Evolutionary conservation across 2,329 filamentous ascomycete species (phyloP).

Genomic region (Xylogone sp.): DNA sequence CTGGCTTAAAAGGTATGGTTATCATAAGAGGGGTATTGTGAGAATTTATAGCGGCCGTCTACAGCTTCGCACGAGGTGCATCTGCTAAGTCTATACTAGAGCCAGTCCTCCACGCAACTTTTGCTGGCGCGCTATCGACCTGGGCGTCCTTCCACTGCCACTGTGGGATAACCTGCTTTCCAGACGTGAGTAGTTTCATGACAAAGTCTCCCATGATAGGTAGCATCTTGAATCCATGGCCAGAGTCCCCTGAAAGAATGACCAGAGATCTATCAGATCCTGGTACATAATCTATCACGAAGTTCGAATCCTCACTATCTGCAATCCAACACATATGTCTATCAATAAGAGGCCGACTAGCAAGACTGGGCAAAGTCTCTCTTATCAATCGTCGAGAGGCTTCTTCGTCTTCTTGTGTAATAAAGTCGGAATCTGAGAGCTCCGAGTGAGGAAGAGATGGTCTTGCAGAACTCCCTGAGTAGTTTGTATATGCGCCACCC

Average conservation of each 20-base stretch:
- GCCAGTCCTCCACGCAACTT: not conserved
- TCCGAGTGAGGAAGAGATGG: conserved; percentile 34
- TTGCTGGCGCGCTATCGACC: not conserved
- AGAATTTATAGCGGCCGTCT: too few species aligned
- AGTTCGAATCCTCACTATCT: conserved; percentile 47
- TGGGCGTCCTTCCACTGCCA: conserved; percentile 39
- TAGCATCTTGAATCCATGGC: conserved; percentile 51
- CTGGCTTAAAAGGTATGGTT: too few species aligned
- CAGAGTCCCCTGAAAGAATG: conserved; percentile 44
- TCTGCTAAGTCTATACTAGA: not conserved
- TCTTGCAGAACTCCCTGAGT: conserved; percentile 28
- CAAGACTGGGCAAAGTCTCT: conserved; percentile 43
- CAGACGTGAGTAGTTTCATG: conserved; percentile 33
- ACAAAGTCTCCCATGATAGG: conserved; percentile 45
- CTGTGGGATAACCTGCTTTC: conserved; percentile 33
- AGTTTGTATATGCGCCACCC: conserved; percentile 46
- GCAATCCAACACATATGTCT: conserved; percentile 50
- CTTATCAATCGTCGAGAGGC: conserved; percentile 40
- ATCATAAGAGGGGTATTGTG: too few species aligned
- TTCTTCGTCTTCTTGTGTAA: conserved; percentile 42
- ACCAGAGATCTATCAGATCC: conserved; percentile 34
- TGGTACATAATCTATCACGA: conserved; percentile 46
- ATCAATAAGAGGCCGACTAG: conserved; percentile 42
- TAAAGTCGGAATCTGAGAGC: conserved; percentile 31
- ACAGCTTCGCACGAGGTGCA: not conserved